Evolutionary conservation across 768 basidiomycete genomes (phyloP).

Genomic region (Coprinopsis cinerea): DNA sequence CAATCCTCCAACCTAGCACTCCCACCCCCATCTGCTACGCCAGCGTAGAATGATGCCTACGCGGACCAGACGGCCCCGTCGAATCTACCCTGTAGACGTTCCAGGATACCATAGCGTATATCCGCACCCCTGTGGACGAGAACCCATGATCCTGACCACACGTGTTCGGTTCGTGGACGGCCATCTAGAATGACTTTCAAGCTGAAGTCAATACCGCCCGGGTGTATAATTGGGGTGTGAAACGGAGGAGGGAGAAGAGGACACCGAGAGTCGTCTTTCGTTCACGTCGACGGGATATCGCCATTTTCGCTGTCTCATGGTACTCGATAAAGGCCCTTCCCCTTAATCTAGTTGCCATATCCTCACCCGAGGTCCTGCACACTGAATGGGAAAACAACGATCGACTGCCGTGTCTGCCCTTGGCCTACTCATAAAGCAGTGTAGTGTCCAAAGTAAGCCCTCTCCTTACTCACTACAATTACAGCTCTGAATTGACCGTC

Average conservation of each 20-base stretch:
- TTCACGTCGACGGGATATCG: not conserved
- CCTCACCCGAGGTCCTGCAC: too few species aligned
- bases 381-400: too few species aligned
- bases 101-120: conserved; percentile 93
- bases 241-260: conserved; percentile 60
- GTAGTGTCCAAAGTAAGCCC: too few species aligned
- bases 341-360: too few species aligned
- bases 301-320: too few species aligned
- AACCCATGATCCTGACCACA: conserved; percentile 18
- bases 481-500: too few species aligned
- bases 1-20: not conserved
- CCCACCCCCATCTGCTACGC: conserved; percentile 39
- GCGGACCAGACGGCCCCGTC: conserved; percentile 68
- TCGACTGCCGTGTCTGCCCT: too few species aligned
- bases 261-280: conserved; percentile 11
- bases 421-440: too few species aligned
- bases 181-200: conserved; percentile 83
- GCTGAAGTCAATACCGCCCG: conserved; percentile 88
- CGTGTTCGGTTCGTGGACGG: conserved; percentile 82
- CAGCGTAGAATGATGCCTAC: conserved; percentile 83
- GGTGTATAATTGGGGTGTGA: conserved; percentile 96
- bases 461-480: too few species aligned
- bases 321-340: too few species aligned
- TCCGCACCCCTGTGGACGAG: conserved; percentile 13
- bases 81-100: conserved; percentile 75